Percentiles rank a stretch among this genome's conserved stretches.
Evolutionary conservation across 305 asterid species (phyloP).

Genomic region (Coffea humblotiana): DNA sequence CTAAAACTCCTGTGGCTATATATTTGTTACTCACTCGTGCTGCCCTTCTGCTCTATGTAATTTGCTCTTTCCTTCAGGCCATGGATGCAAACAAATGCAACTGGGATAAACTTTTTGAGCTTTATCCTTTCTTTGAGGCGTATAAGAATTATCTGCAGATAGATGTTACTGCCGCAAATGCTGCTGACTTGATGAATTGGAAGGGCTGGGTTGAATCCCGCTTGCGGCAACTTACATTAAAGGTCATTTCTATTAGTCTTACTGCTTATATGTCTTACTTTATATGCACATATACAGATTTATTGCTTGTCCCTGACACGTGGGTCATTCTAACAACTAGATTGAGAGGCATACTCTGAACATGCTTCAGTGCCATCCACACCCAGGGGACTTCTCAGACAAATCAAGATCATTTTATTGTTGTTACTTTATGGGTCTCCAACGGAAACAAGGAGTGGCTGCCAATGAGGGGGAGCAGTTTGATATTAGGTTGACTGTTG

Average conservation of each 20-base stretch:
- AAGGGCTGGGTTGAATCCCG: constrained; percentile 38
- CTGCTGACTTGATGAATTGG: constrained; percentile 30
- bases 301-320: constrained; percentile 5
- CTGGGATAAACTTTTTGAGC: constrained; percentile 28
- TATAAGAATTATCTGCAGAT: constrained; percentile 36
- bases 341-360: constrained; percentile 28
- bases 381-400: constrained; percentile 25
- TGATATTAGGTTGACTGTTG: constrained; percentile 33
- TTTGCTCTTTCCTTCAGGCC: constrained; percentile 18
- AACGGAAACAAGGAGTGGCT: constrained; percentile 24
- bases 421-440: constrained; percentile 36
- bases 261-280: not conserved
- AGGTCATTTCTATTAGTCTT: constrained; percentile 14
- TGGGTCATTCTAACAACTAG: constrained; percentile 2
- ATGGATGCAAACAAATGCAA: constrained; percentile 23
- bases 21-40: not conserved
- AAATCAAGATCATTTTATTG: constrained; percentile 17
- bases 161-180: constrained; percentile 29
- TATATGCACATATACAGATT: not conserved
- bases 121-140: constrained; percentile 31
- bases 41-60: not conserved
- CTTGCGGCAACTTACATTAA: constrained; percentile 26
- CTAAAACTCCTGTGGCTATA: not conserved
- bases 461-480: constrained; percentile 29
- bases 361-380: constrained; percentile 40